phyloP scores from a whole-genome alignment of 768 basidiomycete species.

The Panaeolus papilionaceus region DNA sequence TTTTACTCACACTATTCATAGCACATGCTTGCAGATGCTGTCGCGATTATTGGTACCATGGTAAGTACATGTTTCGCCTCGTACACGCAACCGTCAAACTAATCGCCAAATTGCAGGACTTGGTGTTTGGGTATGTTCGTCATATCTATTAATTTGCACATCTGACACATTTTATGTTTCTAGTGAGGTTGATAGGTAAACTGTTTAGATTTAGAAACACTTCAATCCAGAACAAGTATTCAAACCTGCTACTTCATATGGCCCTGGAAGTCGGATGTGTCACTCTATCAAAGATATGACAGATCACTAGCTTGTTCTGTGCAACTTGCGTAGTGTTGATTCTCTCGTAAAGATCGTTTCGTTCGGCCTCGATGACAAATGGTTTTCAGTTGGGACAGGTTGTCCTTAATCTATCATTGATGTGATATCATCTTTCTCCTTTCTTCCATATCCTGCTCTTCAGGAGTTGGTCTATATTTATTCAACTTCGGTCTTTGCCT shows the following conservation, averaged over 20 bases:
- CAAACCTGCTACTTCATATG: conserved; percentile 1
- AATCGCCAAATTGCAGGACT: conserved; percentile 54
- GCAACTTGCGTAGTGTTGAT: conserved; percentile 4
- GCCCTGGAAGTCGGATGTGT: conserved; percentile 1
- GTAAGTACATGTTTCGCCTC: conserved; percentile 46
- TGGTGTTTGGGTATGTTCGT: conserved; percentile 88
- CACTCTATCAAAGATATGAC: conserved; percentile 3
- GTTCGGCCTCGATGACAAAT: not conserved
- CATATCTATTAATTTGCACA: conserved; percentile 13
- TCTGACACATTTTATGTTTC: conserved; percentile 17
- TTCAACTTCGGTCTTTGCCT: not conserved
- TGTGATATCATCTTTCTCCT: conserved; percentile 1
- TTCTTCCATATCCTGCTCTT: not conserved
- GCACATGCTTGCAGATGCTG: conserved; percentile 94
- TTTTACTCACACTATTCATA: conserved; percentile 33
- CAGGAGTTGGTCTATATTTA: conserved; percentile 9
- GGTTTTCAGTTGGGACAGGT: not conserved
- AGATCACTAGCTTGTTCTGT: conserved; percentile 11
- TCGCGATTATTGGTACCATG: conserved; percentile 98
- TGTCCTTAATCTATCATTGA: not conserved
- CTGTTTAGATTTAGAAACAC: conserved; percentile 23
- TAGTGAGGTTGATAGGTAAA: conserved; percentile 48
- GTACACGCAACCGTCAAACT: conserved; percentile 7
- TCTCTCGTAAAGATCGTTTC: not conserved
- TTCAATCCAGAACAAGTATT: conserved; percentile 15